Percentiles rank a stretch among this genome's conserved stretches.
phyloP scores from a whole-genome alignment of 1,284 basidiomycete genomes.

The Porogramme epimiltina region DNA sequence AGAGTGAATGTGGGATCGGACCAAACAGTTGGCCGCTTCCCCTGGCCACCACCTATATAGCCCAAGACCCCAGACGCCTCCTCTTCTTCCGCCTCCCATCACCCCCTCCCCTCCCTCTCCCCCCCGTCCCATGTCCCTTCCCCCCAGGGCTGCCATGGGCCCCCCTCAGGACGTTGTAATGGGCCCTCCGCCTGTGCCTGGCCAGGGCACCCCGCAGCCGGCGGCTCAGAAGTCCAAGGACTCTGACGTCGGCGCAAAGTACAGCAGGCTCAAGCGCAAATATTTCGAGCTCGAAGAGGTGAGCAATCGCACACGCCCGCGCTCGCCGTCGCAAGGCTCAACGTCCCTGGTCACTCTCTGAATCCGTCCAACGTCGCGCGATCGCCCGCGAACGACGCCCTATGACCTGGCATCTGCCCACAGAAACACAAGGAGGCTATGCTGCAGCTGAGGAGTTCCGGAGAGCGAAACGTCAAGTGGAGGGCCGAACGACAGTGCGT shows the following conservation, averaged over 20 bases:
- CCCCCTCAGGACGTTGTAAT: conserved; percentile 48
- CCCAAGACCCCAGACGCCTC: conserved; percentile 21
- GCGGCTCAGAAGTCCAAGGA: conserved; percentile 35
- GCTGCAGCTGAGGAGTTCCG: conserved; percentile 53
- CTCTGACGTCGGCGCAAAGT: conserved; percentile 56
- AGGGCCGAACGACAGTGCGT: conserved; percentile 62
- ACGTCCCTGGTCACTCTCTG: conserved; percentile 5
- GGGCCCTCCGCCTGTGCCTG: conserved; percentile 46
- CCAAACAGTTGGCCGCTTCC: conserved; percentile 32
- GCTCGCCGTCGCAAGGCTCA: neutral
- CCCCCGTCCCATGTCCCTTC: conserved; percentile 32
- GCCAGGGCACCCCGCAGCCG: conserved; percentile 32
- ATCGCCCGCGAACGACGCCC: conserved; percentile 1
- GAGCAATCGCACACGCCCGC: conserved; percentile 26
- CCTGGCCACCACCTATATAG: conserved; percentile 27
- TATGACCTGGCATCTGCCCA: conserved; percentile 26
- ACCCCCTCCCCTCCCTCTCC: conserved; percentile 21
- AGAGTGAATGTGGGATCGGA: conserved; percentile 31
- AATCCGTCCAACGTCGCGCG: neutral
- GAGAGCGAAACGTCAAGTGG: conserved; percentile 60
- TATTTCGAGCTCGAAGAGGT: conserved; percentile 72
- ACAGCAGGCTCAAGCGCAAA: conserved; percentile 60
- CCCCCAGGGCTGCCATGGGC: conserved; percentile 28
- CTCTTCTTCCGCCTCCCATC: conserved; percentile 22
- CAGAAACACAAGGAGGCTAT: conserved; percentile 61